Percentiles rank a stretch among this genome's conserved stretches.
Conservation (phyloP, 2,329 filamentous ascomycete genomes). For the Xylariomycetidae sp. region DNA sequence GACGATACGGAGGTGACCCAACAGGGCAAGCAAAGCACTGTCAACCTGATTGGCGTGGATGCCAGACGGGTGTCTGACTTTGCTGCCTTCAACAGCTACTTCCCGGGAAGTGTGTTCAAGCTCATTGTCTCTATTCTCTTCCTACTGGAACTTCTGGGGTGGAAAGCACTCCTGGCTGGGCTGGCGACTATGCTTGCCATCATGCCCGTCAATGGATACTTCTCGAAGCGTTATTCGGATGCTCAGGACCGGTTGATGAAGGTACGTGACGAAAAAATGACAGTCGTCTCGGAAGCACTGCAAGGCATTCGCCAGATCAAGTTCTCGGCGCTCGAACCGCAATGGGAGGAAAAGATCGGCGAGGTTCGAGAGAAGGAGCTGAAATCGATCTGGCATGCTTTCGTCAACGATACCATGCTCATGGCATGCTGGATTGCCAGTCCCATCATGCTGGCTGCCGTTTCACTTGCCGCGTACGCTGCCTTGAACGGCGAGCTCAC, state of each 20-base stretch:
- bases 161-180: constrained; percentile 61
- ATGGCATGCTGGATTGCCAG: constrained; percentile 66
- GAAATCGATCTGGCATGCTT: constrained; percentile 58
- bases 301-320: constrained; percentile 81
- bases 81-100: constrained; percentile 57
- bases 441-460: constrained; percentile 66
- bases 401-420: constrained; percentile 56
- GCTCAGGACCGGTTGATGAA: constrained; percentile 70
- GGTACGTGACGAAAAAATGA: constrained; percentile 67
- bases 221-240: constrained; percentile 57
- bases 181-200: constrained; percentile 58
- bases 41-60: constrained; percentile 77
- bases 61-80: constrained; percentile 64
- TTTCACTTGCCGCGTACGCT: constrained; percentile 64
- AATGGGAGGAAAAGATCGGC: constrained; percentile 68
- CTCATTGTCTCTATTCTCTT: constrained; percentile 61
- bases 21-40: constrained; percentile 61
- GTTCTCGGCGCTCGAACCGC: constrained; percentile 67
- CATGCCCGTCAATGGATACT: constrained; percentile 62
- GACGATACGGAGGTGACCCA: constrained; percentile 39
- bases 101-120: constrained; percentile 57
- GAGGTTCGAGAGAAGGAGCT: constrained; percentile 62
- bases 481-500: constrained; percentile 54
- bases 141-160: constrained; percentile 64
- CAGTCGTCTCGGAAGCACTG: constrained; percentile 68